Base-by-base conservation (phyloP, 768 basidiomycete genomes). In the Boletus coccyginus region DNA sequence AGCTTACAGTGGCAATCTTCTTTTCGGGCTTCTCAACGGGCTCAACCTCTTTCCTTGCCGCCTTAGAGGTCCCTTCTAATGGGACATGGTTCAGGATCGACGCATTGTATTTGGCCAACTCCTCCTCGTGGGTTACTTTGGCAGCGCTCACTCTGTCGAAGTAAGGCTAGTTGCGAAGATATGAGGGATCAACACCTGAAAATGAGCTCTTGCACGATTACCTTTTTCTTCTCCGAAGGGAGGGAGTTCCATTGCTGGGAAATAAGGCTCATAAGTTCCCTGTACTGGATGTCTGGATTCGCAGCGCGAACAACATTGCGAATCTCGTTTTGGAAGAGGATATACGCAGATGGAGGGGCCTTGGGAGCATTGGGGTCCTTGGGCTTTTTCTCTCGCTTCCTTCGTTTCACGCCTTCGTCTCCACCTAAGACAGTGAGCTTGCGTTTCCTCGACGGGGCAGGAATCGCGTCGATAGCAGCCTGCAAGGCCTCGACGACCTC, bases 341-440 rank as follows among this genome's bases (percentile, higher is more conserved):
- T 84, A 75, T 96, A 98, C 19, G 94, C 93, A 8, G 91, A 91
- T 14, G 93, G 81, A 29, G 96, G 95, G 10, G 93, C 87, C 70
- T 95, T 97, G 33, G 96, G 96, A 55, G 94, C 94, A 72, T 94
- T 89, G 19, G 94, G 94, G 66, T 98, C 95, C 72, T 87, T 86
- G 40, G 66, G 78, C 63, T 88, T 87, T 73, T 87, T 93, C 54
- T 71, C 72, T 45, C 73, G 66, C 52, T 58, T 74, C 41, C 60
- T 67, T 56, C 67, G 62, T 58, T 66, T 72, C 12, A 74, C 78
- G 29, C 66, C 71, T 46, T 77, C 79, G 5, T 69, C 75, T n/a
- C 62, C 65, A 27, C 75, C 73, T 17, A 57, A 35, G 41, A 31
- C 52, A 0, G 64, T 46, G 38, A 70, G 55, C 65, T 84, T 87